Evolutionary conservation across 768 basidiomycete species (phyloP).

Genomic region (Kwoniella heveanensis): DNA sequence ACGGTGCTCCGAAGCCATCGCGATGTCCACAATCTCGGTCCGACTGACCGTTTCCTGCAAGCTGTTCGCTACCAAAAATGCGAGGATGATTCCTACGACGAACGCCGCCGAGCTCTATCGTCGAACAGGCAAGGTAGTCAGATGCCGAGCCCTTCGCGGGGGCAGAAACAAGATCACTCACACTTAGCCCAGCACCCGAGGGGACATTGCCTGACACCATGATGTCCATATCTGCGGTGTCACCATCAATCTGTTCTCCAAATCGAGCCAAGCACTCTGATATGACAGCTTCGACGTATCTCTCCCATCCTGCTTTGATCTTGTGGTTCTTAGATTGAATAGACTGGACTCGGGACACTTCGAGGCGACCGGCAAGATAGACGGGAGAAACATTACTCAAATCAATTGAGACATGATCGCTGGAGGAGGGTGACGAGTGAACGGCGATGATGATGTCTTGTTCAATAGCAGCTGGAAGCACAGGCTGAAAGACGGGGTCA

Average conservation of each 20-base stretch:
- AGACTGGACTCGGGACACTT: conserved; percentile 19
- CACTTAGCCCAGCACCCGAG: conserved; percentile 81
- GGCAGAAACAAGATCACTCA: conserved; percentile 59
- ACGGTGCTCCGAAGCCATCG: conserved; percentile 80
- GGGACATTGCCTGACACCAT: conserved; percentile 81
- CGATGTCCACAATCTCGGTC: conserved; percentile 73
- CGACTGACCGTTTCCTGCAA: conserved; percentile 65
- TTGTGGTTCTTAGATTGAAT: conserved; percentile 57
- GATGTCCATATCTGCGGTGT: conserved; percentile 66
- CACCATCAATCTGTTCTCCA: conserved; percentile 1
- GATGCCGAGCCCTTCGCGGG: too few species aligned
- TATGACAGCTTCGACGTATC: conserved; percentile 74
- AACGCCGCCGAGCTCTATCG: conserved; percentile 65
- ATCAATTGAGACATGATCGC: conserved; percentile 3
- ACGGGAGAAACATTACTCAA: conserved; percentile 19
- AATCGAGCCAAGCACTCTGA: conserved; percentile 27
- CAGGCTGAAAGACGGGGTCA: conserved; percentile 59
- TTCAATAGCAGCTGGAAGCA: conserved; percentile 81
- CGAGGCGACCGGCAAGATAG: conserved; percentile 6
- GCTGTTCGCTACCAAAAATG: conserved; percentile 75
- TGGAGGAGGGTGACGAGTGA: conserved; percentile 53
- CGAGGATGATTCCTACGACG: conserved; percentile 81
- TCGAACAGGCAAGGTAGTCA: too few species aligned
- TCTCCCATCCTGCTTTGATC: conserved; percentile 74
- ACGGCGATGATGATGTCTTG: conserved; percentile 80